phyloP scores from a whole-genome alignment of 768 basidiomycete genomes.

The Galerina marginata region DNA sequence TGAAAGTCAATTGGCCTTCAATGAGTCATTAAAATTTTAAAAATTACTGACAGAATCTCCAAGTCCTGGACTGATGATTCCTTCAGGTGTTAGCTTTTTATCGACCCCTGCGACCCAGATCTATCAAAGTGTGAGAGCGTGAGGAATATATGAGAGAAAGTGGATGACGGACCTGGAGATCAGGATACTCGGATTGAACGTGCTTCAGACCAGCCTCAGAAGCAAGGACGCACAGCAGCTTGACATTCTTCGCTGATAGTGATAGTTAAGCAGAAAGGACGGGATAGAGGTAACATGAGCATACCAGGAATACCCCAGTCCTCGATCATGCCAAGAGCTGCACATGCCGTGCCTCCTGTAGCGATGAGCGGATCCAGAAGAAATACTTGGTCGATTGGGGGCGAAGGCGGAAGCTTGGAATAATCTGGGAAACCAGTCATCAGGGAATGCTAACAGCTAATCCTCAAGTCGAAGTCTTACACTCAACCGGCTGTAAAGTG shows the following conservation, averaged over 20 bases:
- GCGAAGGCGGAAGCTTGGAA: conserved; percentile 81
- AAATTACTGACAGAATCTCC: conserved; percentile 80
- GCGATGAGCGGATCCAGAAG: conserved; percentile 93
- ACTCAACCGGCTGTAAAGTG: conserved; percentile 90
- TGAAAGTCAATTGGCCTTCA: neutral
- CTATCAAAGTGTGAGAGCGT: conserved; percentile 40
- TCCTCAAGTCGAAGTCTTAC: conserved; percentile 41
- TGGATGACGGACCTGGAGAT: conserved; percentile 66
- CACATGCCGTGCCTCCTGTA: conserved; percentile 90
- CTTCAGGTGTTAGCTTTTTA: conserved; percentile 68
- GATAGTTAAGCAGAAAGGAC: conserved; percentile 1
- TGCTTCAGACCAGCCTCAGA: conserved; percentile 74
- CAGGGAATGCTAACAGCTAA: neutral
- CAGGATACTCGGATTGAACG: conserved; percentile 72
- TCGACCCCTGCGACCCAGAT: conserved; percentile 90
- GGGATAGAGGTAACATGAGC: conserved; percentile 19
- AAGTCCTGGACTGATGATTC: conserved; percentile 87
- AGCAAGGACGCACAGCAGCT: conserved; percentile 81
- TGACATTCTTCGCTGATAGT: conserved; percentile 67
- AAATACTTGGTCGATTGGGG: conserved; percentile 83
- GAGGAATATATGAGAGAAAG: neutral
- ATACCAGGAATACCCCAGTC: conserved; percentile 83
- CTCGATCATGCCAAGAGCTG: conserved; percentile 83
- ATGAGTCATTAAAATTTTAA: neutral
- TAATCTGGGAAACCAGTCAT: conserved; percentile 59